Base-by-base conservation (phyloP, 139 green algal genomes). In the Axilococcus clingmanii region DNA sequence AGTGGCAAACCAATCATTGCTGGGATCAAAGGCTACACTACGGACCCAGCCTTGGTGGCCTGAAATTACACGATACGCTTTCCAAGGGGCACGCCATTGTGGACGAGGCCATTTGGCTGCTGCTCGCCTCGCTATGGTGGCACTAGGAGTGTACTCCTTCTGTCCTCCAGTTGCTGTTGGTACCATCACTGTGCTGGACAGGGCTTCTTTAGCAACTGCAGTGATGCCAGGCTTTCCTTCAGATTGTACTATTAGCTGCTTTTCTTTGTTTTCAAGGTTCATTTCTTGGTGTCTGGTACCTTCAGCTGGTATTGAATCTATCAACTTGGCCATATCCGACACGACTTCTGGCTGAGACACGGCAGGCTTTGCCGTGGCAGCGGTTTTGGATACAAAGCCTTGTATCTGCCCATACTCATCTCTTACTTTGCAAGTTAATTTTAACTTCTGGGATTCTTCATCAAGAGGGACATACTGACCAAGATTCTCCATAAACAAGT, bases 31-130 rank as follows among this genome's bases (percentile, higher is more conserved):
- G 0, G 88, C 84, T 16, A 99, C 53, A 2, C 56, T 89, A 5
- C 87, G 81, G 41, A 98, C 91, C 89, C 87, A 95, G 59, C 92
- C 93, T 40, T 96, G 67, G 65, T 99, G 93, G 3, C 93, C 93
- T 1, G 68, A 82, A 8, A 99, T 91, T 28, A 98, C 91, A 20
- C 91, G 69, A 73, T 96, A 98, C 23, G 80, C 76, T 64, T 87
- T 88, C 91, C 91, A 98, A 12, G 91, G 91, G 16, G 88, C 73
- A 54, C 94, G 89, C 90, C 89, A 98, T 30, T 65, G 68, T 0
- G 91, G 91, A 4, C 71, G 58, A 0, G 90, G 91, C 90, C 90
- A 98, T 63, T 94, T 91, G 66, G 65, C 82, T 17, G 84, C 75
- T 51, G 94, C 46, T 8, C 85, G 69, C 46, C 72, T 65, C 24